A percentile compares a stretch with the other conserved stretches of the same genome.
Evolutionary conservation across 495 filamentous ascomycete genomes (phyloP).

Genomic region (Choiromyces venosus): DNA sequence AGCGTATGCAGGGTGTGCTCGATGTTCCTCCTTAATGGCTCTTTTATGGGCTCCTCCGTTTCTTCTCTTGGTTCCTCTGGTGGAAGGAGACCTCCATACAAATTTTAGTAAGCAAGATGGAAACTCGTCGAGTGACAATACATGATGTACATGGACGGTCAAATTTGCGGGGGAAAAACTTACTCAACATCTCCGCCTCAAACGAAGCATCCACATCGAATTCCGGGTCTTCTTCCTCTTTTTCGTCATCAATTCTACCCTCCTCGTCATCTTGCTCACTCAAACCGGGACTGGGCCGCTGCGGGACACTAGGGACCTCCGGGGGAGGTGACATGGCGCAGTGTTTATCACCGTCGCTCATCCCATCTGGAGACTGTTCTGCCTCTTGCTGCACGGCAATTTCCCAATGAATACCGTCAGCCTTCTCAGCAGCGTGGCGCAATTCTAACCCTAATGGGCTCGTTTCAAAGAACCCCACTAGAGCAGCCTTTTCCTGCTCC

Average conservation of each 20-base stretch:
- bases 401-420: background rate
- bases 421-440: background rate
- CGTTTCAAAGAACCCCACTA: background rate
- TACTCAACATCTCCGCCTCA: background rate
- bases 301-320: background rate
- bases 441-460: background rate
- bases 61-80: background rate
- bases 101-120: background rate
- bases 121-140: background rate
- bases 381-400: background rate
- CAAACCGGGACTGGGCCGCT: background rate
- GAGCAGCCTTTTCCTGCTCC: background rate
- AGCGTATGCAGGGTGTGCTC: slow-evolving; percentile 22
- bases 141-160: background rate
- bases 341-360: background rate
- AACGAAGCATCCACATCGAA: background rate
- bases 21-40: background rate
- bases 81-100: background rate
- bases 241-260: background rate
- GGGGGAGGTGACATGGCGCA: background rate
- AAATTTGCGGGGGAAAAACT: background rate
- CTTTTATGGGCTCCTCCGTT: no score
- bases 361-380: background rate
- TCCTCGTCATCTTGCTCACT: background rate
- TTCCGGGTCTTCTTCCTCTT: background rate